These are phyloP conservation scores for Pythium insidiosum DNA, from an alignment of 352 stramenopile genomes.

Conservation along the genomic window DNA sequence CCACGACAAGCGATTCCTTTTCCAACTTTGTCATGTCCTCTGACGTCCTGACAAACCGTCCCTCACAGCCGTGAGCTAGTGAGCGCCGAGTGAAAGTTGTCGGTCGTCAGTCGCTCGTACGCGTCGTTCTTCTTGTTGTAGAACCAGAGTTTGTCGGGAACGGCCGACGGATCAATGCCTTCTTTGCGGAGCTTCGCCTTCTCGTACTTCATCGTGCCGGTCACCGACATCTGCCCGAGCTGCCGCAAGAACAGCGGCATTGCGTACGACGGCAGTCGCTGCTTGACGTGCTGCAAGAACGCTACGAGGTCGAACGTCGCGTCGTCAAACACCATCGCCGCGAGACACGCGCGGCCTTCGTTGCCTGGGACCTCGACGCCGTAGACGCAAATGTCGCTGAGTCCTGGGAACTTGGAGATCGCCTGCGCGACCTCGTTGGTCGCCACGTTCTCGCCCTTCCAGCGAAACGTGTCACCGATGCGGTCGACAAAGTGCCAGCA, in stretches of 20 bases:
- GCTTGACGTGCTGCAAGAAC: slow-evolving; percentile 44
- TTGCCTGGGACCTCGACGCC: slow-evolving; percentile 60
- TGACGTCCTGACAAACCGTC: too few species aligned
- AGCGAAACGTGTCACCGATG: slow-evolving; percentile 90
- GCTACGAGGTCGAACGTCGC: slow-evolving; percentile 38
- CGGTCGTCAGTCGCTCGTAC: slow-evolving; percentile 48
- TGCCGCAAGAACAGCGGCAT: slow-evolving; percentile 84
- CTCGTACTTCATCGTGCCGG: slow-evolving; percentile 89
- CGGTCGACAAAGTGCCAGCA: slow-evolving; percentile 89
- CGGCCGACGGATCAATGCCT: slow-evolving; percentile 55
- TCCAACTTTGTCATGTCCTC: too few species aligned
- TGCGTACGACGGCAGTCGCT: slow-evolving; percentile 53
- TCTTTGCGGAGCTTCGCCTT: slow-evolving; percentile 85
- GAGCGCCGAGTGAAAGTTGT: slow-evolving; percentile 46
- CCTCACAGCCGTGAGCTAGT: slow-evolving; percentile 48
- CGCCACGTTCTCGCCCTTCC: slow-evolving; percentile 91
- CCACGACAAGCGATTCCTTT: too few species aligned
- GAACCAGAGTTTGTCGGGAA: slow-evolving; percentile 52
- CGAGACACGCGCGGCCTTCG: slow-evolving; percentile 79
- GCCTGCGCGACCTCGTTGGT: slow-evolving; percentile 86
- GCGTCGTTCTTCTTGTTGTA: slow-evolving; percentile 35
- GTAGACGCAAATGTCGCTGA: slow-evolving; percentile 78
- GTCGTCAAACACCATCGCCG: slow-evolving; percentile 75
- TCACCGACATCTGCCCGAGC: slow-evolving; percentile 65
- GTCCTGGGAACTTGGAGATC: slow-evolving; percentile 62